Conservation (phyloP, 2,329 filamentous ascomycete genomes). For the Teratosphaeria epicoccoides region DNA sequence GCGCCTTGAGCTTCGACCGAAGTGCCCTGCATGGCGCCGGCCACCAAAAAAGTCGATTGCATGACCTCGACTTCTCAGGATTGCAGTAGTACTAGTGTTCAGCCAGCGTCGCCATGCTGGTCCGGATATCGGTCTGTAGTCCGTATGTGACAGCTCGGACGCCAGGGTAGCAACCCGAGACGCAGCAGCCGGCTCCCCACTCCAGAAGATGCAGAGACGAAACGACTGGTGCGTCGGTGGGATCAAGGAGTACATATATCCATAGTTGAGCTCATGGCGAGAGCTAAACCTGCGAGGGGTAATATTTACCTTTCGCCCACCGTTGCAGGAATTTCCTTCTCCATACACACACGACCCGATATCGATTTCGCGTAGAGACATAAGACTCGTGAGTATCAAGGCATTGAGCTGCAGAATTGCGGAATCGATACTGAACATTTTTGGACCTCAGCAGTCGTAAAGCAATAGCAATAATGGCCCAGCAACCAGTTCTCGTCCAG, state of each 20-base stretch:
- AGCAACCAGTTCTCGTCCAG: constrained; percentile 30
- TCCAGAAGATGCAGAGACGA: background rate
- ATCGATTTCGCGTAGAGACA: background rate
- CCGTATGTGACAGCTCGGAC: background rate
- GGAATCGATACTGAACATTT: background rate
- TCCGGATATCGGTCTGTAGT: background rate
- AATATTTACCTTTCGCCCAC: background rate
- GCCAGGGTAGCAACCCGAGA: background rate
- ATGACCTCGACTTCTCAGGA: background rate
- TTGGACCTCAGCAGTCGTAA: background rate
- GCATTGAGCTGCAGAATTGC: background rate
- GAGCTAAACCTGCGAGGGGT: background rate
- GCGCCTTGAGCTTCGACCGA: background rate
- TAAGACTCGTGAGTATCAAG: background rate
- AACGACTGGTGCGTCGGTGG: background rate
- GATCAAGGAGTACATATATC: background rate
- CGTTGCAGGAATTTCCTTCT: background rate
- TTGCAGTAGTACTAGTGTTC: background rate
- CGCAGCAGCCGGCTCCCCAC: background rate
- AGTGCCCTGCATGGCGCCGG: background rate
- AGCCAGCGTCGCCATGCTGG: background rate
- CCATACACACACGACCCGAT: background rate
- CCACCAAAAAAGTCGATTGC: background rate
- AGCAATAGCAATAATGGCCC: constrained; percentile 16
- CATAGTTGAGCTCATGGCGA: background rate